Conservation (phyloP, 306 rosid genomes). For the Trifolium pratense region DNA sequence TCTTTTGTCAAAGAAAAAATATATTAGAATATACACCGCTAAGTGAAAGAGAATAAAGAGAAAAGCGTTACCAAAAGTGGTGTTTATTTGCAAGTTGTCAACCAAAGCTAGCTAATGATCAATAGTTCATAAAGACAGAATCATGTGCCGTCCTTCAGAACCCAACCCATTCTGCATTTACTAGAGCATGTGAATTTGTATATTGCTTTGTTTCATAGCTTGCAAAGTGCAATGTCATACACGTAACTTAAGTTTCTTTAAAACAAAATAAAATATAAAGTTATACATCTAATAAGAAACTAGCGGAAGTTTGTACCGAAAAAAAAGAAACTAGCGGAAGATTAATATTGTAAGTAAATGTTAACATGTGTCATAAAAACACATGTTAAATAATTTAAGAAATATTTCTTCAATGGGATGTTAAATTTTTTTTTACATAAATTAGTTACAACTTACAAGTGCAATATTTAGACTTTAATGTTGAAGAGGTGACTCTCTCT, state of each 20-base stretch:
- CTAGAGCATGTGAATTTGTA: slow-evolving; percentile 51
- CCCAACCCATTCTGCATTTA: slow-evolving; percentile 47
- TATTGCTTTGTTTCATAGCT: slow-evolving; percentile 16
- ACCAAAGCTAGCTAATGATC: slow-evolving; percentile 24
- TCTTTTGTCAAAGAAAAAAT: not conserved
- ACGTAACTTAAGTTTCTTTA: slow-evolving; percentile 5
- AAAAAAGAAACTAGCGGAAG: not conserved
- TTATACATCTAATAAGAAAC: not conserved
- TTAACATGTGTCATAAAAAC: no score
- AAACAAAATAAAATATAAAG: no score
- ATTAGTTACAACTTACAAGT: no score
- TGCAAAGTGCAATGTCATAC: slow-evolving; percentile 36
- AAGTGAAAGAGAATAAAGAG: not conserved
- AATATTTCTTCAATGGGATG: no score
- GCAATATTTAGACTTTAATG: no score
- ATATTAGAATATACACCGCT: slow-evolving; percentile 20
- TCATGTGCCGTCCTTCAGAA: slow-evolving; percentile 53
- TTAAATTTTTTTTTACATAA: no score
- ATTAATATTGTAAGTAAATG: not conserved
- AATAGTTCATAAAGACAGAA: slow-evolving; percentile 40
- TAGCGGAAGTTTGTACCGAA: no score
- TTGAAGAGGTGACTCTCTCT: no score
- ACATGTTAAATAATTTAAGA: no score
- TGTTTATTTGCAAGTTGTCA: slow-evolving; percentile 37
- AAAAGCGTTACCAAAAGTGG: slow-evolving; percentile 20